A percentile compares a stretch with the other conserved stretches of the same genome.
phyloP scores from a whole-genome alignment of 1,284 basidiomycete genomes.

The Ceratobasidium sp. region DNA sequence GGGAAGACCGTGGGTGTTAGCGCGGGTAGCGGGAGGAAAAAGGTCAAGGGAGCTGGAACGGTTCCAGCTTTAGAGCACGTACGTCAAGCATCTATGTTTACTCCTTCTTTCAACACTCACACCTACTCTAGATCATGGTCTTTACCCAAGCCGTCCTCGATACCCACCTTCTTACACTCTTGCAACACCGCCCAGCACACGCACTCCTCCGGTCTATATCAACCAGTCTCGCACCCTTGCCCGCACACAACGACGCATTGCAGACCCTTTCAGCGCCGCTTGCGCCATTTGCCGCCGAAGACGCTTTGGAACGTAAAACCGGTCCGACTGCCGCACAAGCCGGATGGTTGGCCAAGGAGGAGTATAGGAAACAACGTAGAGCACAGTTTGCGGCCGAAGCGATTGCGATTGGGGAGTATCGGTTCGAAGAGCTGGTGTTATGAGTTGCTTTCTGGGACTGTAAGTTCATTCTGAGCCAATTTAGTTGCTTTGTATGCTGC shows the following conservation, averaged over 20 bases:
- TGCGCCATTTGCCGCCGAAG: slow-evolving; percentile 33
- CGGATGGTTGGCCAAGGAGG: slow-evolving; percentile 33
- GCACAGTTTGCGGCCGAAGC: slow-evolving; percentile 39
- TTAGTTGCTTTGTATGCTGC: not conserved
- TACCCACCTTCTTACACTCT: slow-evolving; percentile 45
- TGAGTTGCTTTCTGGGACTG: not conserved
- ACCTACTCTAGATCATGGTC: slow-evolving; percentile 13
- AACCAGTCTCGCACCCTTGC: slow-evolving; percentile 26
- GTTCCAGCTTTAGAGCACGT: slow-evolving; percentile 43
- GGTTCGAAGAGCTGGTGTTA: slow-evolving; percentile 39
- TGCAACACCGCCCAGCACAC: slow-evolving; percentile 43
- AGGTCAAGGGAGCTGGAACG: slow-evolving; percentile 37
- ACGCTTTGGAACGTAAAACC: slow-evolving; percentile 36
- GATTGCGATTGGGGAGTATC: slow-evolving; percentile 40
- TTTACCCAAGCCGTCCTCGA: slow-evolving; percentile 46
- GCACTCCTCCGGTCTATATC: slow-evolving; percentile 32
- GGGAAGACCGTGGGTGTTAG: slow-evolving; percentile 32
- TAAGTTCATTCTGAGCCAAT: not conserved
- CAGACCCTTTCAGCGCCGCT: slow-evolving; percentile 33
- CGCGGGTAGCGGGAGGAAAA: slow-evolving; percentile 30
- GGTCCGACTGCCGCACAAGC: not conserved
- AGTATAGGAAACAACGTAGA: slow-evolving; percentile 18
- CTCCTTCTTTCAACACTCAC: not conserved
- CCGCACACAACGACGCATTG: slow-evolving; percentile 23
- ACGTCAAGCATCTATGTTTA: not conserved